phyloP scores from a whole-genome alignment of 345 rosid genomes.

The Balakata baccata region DNA sequence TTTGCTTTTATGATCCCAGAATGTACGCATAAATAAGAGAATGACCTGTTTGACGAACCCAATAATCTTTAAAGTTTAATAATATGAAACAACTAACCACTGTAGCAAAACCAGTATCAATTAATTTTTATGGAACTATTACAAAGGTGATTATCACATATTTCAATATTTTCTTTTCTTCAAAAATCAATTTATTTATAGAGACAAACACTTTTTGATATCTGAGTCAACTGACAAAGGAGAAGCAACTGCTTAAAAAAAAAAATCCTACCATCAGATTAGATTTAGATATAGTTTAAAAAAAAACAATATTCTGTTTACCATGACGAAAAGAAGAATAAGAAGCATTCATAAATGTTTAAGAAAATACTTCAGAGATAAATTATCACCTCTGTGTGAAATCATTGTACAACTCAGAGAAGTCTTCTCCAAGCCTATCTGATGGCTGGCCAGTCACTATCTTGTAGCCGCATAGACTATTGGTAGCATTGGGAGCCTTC shows the following conservation, averaged over 20 bases:
- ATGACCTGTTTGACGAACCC: background rate
- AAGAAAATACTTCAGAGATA: background rate
- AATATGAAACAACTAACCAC: background rate
- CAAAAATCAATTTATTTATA: too few species aligned
- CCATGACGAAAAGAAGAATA: slow-evolving; percentile 1
- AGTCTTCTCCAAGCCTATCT: slow-evolving; percentile 94
- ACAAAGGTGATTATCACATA: background rate
- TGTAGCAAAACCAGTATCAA: background rate
- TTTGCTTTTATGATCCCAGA: background rate
- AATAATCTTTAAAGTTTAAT: background rate
- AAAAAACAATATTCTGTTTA: background rate
- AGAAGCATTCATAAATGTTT: background rate
- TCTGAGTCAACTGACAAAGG: background rate
- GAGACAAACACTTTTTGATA: background rate
- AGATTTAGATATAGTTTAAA: background rate
- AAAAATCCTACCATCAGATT: background rate
- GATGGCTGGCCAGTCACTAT: slow-evolving; percentile 98
- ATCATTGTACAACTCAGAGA: slow-evolving; percentile 78
- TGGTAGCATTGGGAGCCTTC: slow-evolving; percentile 97
- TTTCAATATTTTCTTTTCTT: background rate
- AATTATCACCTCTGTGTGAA: slow-evolving; percentile 70
- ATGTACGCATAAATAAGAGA: background rate
- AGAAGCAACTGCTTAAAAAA: background rate
- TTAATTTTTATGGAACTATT: background rate
- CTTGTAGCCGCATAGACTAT: slow-evolving; percentile 91